Percentiles rank a stretch among this genome's conserved stretches.
These are phyloP conservation scores for Capsicum pubescens DNA, from an alignment of 257 asterid species.

Conservation along the genomic window DNA sequence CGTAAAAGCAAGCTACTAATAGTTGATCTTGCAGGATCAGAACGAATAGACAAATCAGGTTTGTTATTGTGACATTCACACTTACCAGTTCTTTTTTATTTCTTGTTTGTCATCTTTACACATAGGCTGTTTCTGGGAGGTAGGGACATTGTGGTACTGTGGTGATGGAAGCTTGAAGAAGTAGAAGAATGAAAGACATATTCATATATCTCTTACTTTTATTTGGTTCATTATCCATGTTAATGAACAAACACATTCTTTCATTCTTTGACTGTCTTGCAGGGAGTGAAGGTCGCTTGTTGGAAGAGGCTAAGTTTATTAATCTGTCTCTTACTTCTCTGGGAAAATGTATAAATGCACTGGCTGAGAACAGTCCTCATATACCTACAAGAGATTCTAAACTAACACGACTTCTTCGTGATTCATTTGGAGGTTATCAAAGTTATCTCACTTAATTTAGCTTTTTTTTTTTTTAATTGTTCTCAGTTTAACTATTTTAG, in stretches of 20 bases:
- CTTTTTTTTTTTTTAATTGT: not conserved
- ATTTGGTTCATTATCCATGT: slow-evolving; percentile 9
- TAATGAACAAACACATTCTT: slow-evolving; percentile 19
- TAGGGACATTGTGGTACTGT: not conserved
- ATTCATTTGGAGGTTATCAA: slow-evolving; percentile 85
- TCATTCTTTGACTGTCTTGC: slow-evolving; percentile 39
- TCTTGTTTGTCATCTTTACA: not conserved
- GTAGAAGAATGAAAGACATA: not conserved
- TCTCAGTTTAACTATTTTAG: not conserved
- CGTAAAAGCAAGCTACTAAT: slow-evolving; percentile 87
- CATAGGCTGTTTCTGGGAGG: slow-evolving; percentile 25
- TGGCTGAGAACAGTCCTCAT: slow-evolving; percentile 91
- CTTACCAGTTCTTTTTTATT: not conserved
- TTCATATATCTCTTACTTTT: slow-evolving; percentile 17
- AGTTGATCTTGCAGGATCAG: slow-evolving; percentile 98
- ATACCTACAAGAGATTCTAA: slow-evolving; percentile 94
- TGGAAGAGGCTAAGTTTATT: slow-evolving; percentile 88
- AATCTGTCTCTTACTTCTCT: slow-evolving; percentile 85
- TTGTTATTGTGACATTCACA: slow-evolving; percentile 30
- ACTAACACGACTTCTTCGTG: slow-evolving; percentile 87
- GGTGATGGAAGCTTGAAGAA: slow-evolving; percentile 6
- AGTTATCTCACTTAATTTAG: not conserved
- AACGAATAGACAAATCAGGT: slow-evolving; percentile 89
- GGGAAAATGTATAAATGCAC: slow-evolving; percentile 90
- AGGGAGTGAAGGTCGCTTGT: slow-evolving; percentile 91